These are phyloP conservation scores for Lupinus albus DNA, from an alignment of 306 rosid genomes.

Conservation along the genomic window DNA sequence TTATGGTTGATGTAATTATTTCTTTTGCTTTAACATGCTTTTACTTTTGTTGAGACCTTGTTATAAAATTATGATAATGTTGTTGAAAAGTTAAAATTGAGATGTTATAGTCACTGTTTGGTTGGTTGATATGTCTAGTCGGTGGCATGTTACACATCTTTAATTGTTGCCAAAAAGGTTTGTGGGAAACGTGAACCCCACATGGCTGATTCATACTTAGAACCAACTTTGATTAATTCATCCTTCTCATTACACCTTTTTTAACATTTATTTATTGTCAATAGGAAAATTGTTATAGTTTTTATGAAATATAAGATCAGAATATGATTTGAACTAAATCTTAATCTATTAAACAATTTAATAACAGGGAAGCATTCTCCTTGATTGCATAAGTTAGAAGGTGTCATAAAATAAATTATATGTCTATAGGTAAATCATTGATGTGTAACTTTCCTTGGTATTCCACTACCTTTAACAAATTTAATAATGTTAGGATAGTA, in stretches of 20 bases:
- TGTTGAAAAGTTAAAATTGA: constrained; percentile 38
- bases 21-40: constrained; percentile 47
- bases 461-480: too few species aligned
- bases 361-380: too few species aligned
- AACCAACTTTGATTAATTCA: constrained; percentile 42
- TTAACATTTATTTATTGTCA: constrained; percentile 14
- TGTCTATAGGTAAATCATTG: too few species aligned
- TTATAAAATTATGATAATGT: too few species aligned
- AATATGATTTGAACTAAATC: neutral
- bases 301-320: neutral
- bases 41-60: constrained; percentile 41
- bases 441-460: too few species aligned
- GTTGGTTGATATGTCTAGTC: constrained; percentile 51
- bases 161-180: constrained; percentile 38
- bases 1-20: constrained; percentile 60
- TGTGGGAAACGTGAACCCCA: constrained; percentile 32
- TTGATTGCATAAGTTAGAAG: too few species aligned
- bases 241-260: constrained; percentile 18
- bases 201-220: constrained; percentile 33
- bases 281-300: neutral
- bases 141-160: constrained; percentile 36
- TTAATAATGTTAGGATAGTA: neutral
- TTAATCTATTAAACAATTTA: too few species aligned
- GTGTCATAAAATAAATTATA: too few species aligned
- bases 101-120: constrained; percentile 43